Conservation (phyloP, 768 basidiomycete genomes). For the Naganishia vaughanmartiniae region DNA sequence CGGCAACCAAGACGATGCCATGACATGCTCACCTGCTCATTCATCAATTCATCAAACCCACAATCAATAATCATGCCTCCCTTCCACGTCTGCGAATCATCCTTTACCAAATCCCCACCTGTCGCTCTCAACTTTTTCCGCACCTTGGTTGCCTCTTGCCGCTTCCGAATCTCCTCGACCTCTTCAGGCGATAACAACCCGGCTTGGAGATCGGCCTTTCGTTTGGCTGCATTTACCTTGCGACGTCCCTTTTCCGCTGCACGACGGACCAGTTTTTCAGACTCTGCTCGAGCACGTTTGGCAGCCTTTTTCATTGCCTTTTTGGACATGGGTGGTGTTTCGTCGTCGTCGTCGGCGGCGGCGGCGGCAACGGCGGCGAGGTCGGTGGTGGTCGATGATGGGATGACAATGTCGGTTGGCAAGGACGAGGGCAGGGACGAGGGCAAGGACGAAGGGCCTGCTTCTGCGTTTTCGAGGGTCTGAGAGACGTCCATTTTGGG, state of each 20-base stretch:
- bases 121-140: slow-evolving; percentile 49
- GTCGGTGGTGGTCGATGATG: neutral
- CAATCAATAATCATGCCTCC: slow-evolving; percentile 64
- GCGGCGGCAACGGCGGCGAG: neutral
- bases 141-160: slow-evolving; percentile 38
- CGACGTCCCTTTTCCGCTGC: slow-evolving; percentile 53
- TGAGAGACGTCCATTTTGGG: neutral
- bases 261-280: slow-evolving; percentile 32
- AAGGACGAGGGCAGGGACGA: too few species aligned
- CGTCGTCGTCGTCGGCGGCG: slow-evolving; percentile 2
- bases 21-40: slow-evolving; percentile 68
- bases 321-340: slow-evolving; percentile 37
- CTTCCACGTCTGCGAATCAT: slow-evolving; percentile 39
- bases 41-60: slow-evolving; percentile 90
- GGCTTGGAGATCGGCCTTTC: slow-evolving; percentile 30
- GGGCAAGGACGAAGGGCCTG: slow-evolving; percentile 17
- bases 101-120: slow-evolving; percentile 63
- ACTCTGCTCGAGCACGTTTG: slow-evolving; percentile 36
- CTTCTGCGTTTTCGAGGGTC: slow-evolving; percentile 5
- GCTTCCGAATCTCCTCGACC: slow-evolving; percentile 42
- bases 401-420: slow-evolving; percentile 38
- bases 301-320: slow-evolving; percentile 46
- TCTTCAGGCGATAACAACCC: slow-evolving; percentile 38
- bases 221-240: slow-evolving; percentile 61
- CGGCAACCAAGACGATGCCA: neutral